Evolutionary conservation across 108 stramenopile genomes (phyloP).

Genomic region (Seminavis robusta): DNA sequence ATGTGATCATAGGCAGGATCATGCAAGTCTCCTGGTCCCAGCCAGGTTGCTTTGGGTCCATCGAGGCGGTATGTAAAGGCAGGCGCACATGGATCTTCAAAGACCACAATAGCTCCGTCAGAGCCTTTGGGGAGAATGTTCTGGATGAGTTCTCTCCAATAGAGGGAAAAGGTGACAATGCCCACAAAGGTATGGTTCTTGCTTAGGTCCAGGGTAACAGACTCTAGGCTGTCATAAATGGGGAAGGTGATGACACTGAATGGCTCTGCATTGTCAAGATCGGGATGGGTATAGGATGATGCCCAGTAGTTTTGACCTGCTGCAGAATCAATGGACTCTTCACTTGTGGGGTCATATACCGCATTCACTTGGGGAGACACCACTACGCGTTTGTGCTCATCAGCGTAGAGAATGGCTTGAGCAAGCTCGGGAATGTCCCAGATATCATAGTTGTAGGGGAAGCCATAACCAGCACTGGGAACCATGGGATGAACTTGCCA

Average conservation of each 20-base stretch:
- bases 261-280: background rate
- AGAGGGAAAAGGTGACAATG: slow-evolving; percentile 19
- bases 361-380: too few species aligned
- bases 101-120: slow-evolving; percentile 49
- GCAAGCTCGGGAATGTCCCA: too few species aligned
- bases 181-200: slow-evolving; percentile 1
- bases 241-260: background rate
- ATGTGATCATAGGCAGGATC: slow-evolving; percentile 31
- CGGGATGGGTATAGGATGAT: background rate
- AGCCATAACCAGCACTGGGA: too few species aligned
- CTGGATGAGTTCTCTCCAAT: slow-evolving; percentile 34
- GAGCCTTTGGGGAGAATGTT: slow-evolving; percentile 37
- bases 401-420: too few species aligned
- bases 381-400: too few species aligned
- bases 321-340: background rate
- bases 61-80: slow-evolving; percentile 37
- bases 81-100: slow-evolving; percentile 30
- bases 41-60: slow-evolving; percentile 29
- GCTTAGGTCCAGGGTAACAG: background rate
- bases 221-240: background rate
- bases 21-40: slow-evolving; percentile 56
- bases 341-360: background rate
- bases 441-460: too few species aligned
- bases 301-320: background rate
- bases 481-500: too few species aligned